A percentile compares a stretch with the other conserved stretches of the same genome.
Conservation (phyloP, 2,329 filamentous ascomycete species). For the Pseudocercospora crystallina region DNA sequence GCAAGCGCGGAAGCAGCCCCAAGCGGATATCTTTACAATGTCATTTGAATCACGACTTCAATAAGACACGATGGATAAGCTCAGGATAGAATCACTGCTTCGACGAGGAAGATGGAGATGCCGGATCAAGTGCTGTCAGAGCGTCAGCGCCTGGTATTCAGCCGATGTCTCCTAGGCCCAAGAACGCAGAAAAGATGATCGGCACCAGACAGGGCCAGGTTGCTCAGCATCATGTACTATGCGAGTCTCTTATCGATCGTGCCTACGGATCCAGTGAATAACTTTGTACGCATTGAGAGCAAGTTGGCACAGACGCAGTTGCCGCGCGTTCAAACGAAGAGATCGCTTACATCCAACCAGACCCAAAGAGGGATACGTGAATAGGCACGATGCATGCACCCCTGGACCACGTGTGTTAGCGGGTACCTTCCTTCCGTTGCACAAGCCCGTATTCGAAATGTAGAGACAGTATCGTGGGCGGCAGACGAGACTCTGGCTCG, state of each 20-base stretch:
- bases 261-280: constrained; percentile 24
- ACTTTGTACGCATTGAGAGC: constrained; percentile 10
- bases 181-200: constrained; percentile 50
- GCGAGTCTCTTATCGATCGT: constrained; percentile 18
- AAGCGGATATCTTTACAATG: constrained; percentile 41
- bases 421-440: too few relatives aligned
- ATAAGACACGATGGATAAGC: neutral
- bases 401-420: constrained; percentile 16
- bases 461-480: constrained; percentile 54
- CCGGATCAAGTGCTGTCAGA: neutral
- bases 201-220: constrained; percentile 39
- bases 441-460: neutral
- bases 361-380: constrained; percentile 62
- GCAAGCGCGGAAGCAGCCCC: constrained; percentile 53
- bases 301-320: too few relatives aligned
- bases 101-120: constrained; percentile 17
- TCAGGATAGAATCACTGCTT: constrained; percentile 6
- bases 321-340: constrained; percentile 10
- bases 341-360: constrained; percentile 24
- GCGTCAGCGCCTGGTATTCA: constrained; percentile 3
- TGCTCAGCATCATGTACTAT: constrained; percentile 16
- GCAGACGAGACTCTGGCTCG: constrained; percentile 85
- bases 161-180: constrained; percentile 43
- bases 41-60: neutral
- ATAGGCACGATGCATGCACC: constrained; percentile 77